Conservation (phyloP, 352 stramenopile species). For the Phytophthora palmivora region DNA sequence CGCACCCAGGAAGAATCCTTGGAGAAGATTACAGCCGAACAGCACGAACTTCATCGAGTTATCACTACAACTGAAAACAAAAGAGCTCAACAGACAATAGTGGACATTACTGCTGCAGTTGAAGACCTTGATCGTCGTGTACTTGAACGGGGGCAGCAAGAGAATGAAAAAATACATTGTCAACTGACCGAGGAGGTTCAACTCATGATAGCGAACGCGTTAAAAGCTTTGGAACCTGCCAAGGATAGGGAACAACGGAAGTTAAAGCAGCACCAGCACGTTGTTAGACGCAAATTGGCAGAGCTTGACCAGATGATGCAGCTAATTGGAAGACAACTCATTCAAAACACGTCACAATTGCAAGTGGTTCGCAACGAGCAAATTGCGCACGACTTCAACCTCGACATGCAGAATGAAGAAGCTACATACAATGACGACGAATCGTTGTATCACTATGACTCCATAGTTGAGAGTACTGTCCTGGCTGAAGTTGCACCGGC, state of each 20-base stretch:
- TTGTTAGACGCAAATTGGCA: constrained; percentile 48
- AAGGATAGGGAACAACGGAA: constrained; percentile 32
- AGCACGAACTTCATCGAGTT: constrained; percentile 22
- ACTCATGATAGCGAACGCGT: constrained; percentile 18
- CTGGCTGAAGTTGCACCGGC: constrained; percentile 3
- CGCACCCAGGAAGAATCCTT: constrained; percentile 35
- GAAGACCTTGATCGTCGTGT: constrained; percentile 22
- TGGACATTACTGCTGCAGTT: constrained; percentile 19
- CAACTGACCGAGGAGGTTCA: constrained; percentile 29
- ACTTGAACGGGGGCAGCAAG: constrained; percentile 27
- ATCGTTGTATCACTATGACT: constrained; percentile 19
- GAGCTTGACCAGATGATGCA: constrained; percentile 73
- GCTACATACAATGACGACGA: constrained; percentile 24
- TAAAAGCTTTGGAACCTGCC: constrained; percentile 23
- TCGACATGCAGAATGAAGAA: constrained; percentile 22
- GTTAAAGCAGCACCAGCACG: constrained; percentile 32
- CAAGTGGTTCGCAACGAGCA: constrained; percentile 62
- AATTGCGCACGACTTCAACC: constrained; percentile 21
- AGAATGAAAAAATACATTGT: constrained; percentile 19
- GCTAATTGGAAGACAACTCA: constrained; percentile 67
- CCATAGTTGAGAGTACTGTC: neutral
- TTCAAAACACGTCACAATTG: constrained; percentile 71
- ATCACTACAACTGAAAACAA: constrained; percentile 2
- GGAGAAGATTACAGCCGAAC: constrained; percentile 25
- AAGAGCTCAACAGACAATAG: constrained; percentile 11